A percentile compares a stretch with the other conserved stretches of the same genome.
Conservation (phyloP, 306 rosid species). For the Alnus rubra region DNA sequence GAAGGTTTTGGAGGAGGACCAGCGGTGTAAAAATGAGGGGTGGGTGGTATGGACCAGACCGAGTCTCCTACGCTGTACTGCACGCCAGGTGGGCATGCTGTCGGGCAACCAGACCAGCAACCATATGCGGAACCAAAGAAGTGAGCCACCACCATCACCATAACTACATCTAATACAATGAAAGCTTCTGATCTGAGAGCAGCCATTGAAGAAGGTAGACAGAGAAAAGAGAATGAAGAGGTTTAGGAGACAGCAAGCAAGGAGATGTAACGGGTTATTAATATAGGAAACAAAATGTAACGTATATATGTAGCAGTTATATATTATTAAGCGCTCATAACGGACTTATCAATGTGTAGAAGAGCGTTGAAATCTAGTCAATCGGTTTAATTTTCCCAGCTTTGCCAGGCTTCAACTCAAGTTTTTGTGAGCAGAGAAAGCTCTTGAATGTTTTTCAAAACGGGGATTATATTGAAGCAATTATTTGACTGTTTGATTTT, state of each 20-base stretch:
- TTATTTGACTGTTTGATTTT: not conserved
- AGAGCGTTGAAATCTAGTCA: not conserved
- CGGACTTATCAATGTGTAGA: not conserved
- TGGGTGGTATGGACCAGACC: slow-evolving; percentile 36
- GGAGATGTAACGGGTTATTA: not conserved
- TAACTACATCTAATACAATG: not conserved
- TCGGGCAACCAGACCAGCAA: slow-evolving; percentile 14
- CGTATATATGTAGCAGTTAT: not conserved
- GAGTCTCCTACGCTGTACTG: slow-evolving; percentile 40
- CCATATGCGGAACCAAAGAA: slow-evolving; percentile 11
- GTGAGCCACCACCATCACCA: not conserved
- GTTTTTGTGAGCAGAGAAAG: not conserved
- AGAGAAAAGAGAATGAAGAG: not conserved
- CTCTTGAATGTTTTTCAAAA: not conserved
- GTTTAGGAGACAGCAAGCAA: not conserved
- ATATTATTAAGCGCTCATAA: not conserved
- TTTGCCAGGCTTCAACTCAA: not conserved
- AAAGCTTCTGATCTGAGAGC: not conserved
- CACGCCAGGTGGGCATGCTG: slow-evolving; percentile 9
- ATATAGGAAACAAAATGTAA: not conserved
- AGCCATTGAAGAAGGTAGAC: not conserved
- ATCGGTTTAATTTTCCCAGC: not conserved
- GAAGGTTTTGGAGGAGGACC: slow-evolving; percentile 43
- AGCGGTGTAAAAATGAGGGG: slow-evolving; percentile 17
- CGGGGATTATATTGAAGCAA: not conserved